phyloP scores from a whole-genome alignment of 116 monocot species.

The Cymodocea nodosa region DNA sequence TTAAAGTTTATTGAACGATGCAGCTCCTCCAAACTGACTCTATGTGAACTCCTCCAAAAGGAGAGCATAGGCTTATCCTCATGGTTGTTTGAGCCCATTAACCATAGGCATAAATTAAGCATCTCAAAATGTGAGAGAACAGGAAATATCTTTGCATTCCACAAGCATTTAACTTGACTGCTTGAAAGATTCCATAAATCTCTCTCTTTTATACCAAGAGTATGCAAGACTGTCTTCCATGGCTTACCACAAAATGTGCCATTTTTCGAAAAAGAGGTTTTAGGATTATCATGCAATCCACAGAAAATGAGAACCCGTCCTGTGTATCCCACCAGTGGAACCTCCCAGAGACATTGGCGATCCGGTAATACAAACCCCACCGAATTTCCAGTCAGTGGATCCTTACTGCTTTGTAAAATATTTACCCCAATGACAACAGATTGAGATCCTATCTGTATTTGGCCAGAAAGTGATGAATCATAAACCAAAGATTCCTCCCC shows the following conservation, averaged over 20 bases:
- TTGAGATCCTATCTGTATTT: slow-evolving; percentile 78
- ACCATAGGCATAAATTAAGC: slow-evolving; percentile 73
- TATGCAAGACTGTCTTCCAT: slow-evolving; percentile 64
- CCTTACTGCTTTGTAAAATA: slow-evolving; percentile 20
- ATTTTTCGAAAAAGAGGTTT: slow-evolving; percentile 28
- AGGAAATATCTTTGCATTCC: slow-evolving; percentile 86
- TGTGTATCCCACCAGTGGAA: slow-evolving; percentile 48
- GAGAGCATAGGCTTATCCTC: slow-evolving; percentile 27
- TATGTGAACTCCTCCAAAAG: slow-evolving; percentile 54
- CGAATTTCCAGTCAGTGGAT: slow-evolving; percentile 3
- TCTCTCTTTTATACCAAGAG: slow-evolving; percentile 57
- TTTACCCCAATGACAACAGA: slow-evolving; percentile 81
- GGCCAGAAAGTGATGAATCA: slow-evolving; percentile 75
- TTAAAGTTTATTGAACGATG: slow-evolving; percentile 62
- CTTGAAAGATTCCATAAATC: slow-evolving; percentile 50
- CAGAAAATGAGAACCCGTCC: slow-evolving; percentile 60
- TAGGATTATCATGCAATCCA: slow-evolving; percentile 93
- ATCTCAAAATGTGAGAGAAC: slow-evolving; percentile 41
- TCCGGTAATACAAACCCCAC: slow-evolving; percentile 47
- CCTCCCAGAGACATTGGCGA: slow-evolving; percentile 90
- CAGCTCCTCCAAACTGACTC: slow-evolving; percentile 84
- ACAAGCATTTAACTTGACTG: slow-evolving; percentile 42
- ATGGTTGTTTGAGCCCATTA: slow-evolving; percentile 46
- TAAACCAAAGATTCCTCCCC: slow-evolving; percentile 87
- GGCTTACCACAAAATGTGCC: slow-evolving; percentile 95